Conservation (phyloP, 1,139 yeast species). For the Protomyces arabidopsidicola region DNA sequence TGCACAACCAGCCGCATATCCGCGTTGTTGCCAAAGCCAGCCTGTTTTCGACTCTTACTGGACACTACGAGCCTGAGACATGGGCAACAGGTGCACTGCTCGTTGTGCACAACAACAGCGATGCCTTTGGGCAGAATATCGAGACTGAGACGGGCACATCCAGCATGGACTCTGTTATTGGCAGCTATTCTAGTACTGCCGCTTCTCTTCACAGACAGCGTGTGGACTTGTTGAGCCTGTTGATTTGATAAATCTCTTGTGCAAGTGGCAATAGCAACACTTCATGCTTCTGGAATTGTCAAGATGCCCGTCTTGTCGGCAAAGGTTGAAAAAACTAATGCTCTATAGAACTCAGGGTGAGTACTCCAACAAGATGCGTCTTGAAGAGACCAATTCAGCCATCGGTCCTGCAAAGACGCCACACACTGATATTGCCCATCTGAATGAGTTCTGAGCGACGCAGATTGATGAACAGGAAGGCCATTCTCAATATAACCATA, state of each 20-base stretch:
- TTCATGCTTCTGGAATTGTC: too few species aligned
- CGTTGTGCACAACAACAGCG: not conserved
- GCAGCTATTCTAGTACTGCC: not conserved
- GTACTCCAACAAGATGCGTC: too few species aligned
- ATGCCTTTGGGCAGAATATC: not conserved
- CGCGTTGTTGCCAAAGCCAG: not conserved
- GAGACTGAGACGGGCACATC: not conserved
- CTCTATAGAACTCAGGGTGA: too few species aligned
- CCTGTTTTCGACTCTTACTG: not conserved
- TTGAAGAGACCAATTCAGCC: too few species aligned
- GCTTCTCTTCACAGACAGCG: not conserved
- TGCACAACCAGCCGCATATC: not conserved
- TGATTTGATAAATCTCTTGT: not conserved
- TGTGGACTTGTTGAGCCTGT: not conserved
- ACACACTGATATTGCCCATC: too few species aligned
- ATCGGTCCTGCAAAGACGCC: too few species aligned
- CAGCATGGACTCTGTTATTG: not conserved
- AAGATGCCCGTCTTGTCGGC: too few species aligned
- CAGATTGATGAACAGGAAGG: too few species aligned
- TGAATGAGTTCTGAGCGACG: too few species aligned
- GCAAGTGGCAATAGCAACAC: not conserved
- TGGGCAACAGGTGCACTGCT: not conserved
- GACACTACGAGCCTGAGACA: not conserved
- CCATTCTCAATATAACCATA: too few species aligned
- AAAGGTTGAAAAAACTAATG: too few species aligned